Conservation (phyloP, 805 yeast genomes). For the Wickerhamiella brachini region DNA sequence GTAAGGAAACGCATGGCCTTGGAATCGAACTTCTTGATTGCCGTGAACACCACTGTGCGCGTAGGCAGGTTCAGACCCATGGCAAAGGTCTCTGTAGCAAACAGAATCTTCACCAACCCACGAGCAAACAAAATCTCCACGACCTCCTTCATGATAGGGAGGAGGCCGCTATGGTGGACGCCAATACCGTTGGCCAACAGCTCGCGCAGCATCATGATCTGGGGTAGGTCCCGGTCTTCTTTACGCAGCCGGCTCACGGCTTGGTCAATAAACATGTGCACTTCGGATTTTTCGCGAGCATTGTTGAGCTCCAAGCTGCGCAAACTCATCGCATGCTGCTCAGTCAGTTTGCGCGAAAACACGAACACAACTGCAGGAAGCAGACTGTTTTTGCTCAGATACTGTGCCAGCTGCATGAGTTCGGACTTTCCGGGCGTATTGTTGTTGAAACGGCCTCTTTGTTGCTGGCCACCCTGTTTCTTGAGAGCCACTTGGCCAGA, state of each 20-base stretch:
- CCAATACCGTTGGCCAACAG: slow-evolving; percentile 84
- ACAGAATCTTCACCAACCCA: slow-evolving; percentile 74
- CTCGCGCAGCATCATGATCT: slow-evolving; percentile 69
- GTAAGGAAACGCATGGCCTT: slow-evolving; percentile 60
- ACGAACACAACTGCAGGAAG: slow-evolving; percentile 89
- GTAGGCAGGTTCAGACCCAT: slow-evolving; percentile 97
- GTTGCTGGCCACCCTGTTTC: slow-evolving; percentile 22
- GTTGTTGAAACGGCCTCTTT: slow-evolving; percentile 29
- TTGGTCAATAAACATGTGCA: slow-evolving; percentile 83
- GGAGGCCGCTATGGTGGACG: slow-evolving; percentile 86
- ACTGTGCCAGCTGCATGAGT: slow-evolving; percentile 62
- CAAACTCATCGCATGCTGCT: slow-evolving; percentile 76
- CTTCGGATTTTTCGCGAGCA: slow-evolving; percentile 77
- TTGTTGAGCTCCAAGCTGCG: slow-evolving; percentile 64
- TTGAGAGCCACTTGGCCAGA: slow-evolving; percentile 12
- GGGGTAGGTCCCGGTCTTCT: slow-evolving; percentile 90
- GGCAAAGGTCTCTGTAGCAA: slow-evolving; percentile 97
- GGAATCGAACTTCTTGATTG: slow-evolving; percentile 83
- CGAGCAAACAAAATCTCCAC: slow-evolving; percentile 85
- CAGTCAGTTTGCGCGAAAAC: slow-evolving; percentile 86
- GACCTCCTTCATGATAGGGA: slow-evolving; percentile 86
- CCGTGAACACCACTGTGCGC: slow-evolving; percentile 85
- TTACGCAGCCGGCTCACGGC: slow-evolving; percentile 77
- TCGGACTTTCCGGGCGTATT: slow-evolving; percentile 69
- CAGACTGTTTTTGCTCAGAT: slow-evolving; percentile 50